Conservation (phyloP, 2,329 filamentous ascomycete species). For the Arthrobotrys conoides region DNA sequence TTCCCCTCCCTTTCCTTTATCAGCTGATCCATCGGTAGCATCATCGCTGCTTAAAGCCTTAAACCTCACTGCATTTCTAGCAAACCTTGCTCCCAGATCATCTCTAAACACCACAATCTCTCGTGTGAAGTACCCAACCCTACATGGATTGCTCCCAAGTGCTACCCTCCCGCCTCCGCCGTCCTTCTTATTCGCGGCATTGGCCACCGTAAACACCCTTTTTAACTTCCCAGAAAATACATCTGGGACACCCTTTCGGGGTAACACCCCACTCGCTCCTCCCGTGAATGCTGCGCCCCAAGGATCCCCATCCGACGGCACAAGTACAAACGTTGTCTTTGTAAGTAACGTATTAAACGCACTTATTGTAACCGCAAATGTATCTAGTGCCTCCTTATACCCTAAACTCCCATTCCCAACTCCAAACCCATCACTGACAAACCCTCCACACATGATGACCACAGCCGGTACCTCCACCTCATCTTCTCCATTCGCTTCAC, state of each 20-base stretch:
- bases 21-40: constrained; percentile 44
- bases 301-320: constrained; percentile 97
- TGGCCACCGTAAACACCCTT: constrained; percentile 83
- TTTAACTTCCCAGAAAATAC: constrained; percentile 90
- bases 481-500: constrained; percentile 71
- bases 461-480: constrained; percentile 68
- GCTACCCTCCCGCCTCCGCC: constrained; percentile 77
- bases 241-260: constrained; percentile 81
- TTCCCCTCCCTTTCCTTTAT: constrained; percentile 56
- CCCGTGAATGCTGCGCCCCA: constrained; percentile 90
- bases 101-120: constrained; percentile 91
- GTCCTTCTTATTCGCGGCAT: constrained; percentile 73
- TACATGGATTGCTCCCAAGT: constrained; percentile 89
- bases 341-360: constrained; percentile 87
- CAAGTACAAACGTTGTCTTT: constrained; percentile 87
- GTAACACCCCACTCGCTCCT: constrained; percentile 79
- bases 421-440: constrained; percentile 54
- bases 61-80: constrained; percentile 81
- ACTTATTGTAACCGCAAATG: constrained; percentile 82
- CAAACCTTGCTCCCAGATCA: constrained; percentile 83
- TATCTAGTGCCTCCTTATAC: constrained; percentile 97
- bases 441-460: constrained; percentile 64
- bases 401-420: constrained; percentile 84
- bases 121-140: constrained; percentile 85
- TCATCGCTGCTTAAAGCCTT: constrained; percentile 67